Base-by-base conservation (phyloP, 2,329 filamentous ascomycete species). In the Sporothrix humicola region DNA sequence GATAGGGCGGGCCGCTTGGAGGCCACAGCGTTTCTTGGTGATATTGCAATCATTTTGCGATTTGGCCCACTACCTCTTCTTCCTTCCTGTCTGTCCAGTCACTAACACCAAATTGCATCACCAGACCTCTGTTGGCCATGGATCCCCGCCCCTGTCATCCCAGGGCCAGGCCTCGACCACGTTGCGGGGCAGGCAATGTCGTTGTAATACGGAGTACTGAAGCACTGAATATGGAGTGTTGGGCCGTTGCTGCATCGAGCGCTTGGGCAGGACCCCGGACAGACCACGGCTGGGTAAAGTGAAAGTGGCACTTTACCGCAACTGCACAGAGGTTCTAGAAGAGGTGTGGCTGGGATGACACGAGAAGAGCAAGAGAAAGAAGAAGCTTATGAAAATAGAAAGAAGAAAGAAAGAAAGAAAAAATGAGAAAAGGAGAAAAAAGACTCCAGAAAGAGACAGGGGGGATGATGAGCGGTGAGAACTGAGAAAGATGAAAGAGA, bases 101-200 rank as follows among this genome's bases (percentile, higher is more conserved):
- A 31, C 63, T 66, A 31, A 48, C 8, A 66, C 44, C 44, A 68
- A 52, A 31, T 69, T 69, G 65, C 65, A 37, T 54, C 48, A 42
- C 65, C 48, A 54, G 65, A 69, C 65, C 26, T 50, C 48, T 48
- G 12, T 54, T 13, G 17, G 65, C 44, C 44, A 52, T 52, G 46
- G 65, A 42, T 52, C 17, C 17, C 10, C 2, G 44, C 37, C 59
- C 59, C 37, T 63, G 59, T 63, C 37, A 42, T 44, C 37, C 37
- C 59, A 46, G 59, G 59, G n/a, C 59, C 59, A 63, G 59, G 59
- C 37, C 59, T 46, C 10, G n/a, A 5, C 23, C 48, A 69, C 65
- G 65, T 69, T 69, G 65, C 46, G 63, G 59, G 59, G 37, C 31
- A 37, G 13, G 17, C 37, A 37, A 42, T 63, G 59, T 46, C 37